Evolutionary conservation across 371 early-diverging fungal genomes (phyloP).

Genomic region (Rhizomucor pusillus): DNA sequence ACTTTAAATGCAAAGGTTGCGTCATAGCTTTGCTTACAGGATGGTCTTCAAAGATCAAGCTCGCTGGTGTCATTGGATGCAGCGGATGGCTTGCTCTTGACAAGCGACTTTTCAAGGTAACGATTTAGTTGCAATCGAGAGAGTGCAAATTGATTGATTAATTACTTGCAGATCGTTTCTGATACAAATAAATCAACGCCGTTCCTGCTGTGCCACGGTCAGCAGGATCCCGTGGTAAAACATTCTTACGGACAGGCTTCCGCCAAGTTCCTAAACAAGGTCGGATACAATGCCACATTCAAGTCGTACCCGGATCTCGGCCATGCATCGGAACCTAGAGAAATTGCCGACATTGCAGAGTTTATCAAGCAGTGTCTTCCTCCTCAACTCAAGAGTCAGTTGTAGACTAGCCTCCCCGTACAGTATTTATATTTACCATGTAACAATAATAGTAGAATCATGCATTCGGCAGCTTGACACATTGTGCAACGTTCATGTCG

Average conservation of each 20-base stretch:
- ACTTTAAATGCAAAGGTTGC: constrained; percentile 33
- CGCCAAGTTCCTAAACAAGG: constrained; percentile 59
- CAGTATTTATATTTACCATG: no score
- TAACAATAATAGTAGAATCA: no score
- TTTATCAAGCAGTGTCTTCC: constrained; percentile 53
- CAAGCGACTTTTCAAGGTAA: constrained; percentile 52
- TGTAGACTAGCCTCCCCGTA: not conserved
- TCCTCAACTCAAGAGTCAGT: constrained; percentile 6
- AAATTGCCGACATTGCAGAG: constrained; percentile 70
- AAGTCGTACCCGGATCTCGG: constrained; percentile 77
- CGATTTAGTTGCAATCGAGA: no score
- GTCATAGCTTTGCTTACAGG: constrained; percentile 75
- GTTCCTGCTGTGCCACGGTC: constrained; percentile 88
- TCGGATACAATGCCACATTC: constrained; percentile 70
- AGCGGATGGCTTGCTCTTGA: constrained; percentile 82
- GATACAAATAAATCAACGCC: constrained; percentile 68
- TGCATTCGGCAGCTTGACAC: no score
- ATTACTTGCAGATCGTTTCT: constrained; percentile 6
- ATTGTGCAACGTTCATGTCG: no score
- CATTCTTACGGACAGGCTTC: constrained; percentile 72
- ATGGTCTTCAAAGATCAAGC: constrained; percentile 68
- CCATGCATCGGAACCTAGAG: constrained; percentile 74
- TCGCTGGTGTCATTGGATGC: constrained; percentile 64
- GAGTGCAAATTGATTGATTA: not conserved
- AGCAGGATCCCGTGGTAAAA: constrained; percentile 73